Base-by-base conservation (phyloP, 331 rosid species). In the Ulmus americana region DNA sequence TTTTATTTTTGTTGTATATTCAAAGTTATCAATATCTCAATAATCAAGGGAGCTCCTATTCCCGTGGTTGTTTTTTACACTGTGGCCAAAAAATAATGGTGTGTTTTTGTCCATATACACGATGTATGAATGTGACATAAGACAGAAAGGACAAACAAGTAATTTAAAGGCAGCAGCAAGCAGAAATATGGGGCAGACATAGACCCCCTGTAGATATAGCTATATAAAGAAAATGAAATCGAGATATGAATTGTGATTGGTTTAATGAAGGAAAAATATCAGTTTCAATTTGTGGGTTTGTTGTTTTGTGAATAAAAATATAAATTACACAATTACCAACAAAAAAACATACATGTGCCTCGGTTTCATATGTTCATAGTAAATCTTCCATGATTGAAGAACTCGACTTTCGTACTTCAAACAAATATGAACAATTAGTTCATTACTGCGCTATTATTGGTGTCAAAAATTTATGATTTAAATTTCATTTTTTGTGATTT, bases 91-190 rank as follows among this genome's bases (percentile, higher is more conserved):
- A 71, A 44, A 15, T 14, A 53, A 42, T 72, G 8, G 5, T 79
- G 45, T 61, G 6, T 51, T 70, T 82, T 83, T 69, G 57, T 75
- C 74, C 76, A 58, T 41, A 58, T 41, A 48, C 55, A 71, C 18
- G 11, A 55, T 45, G 70, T 65, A 62, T 73, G 72, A 68, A 62
- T 73, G 61, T 67, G 55, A 71, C 57, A 64, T n/a, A 60, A 62
- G 77, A 78, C 77, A 76, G 52, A 68, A 65, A 18, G 44, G 35
- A 28, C 8, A 9, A 28, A 10, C 16, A 64, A 59, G 55, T 55
- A 52, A 65, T 78, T 68, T 69, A 73, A 67, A 46, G 52, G 40
- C 39, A 43, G 72, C 67, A 48, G 68, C 69, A 61, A 54, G 1
- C 45, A 46, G 46, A 47, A 63, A 45, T 48, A 55, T 62, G 8